Percentiles rank a stretch among this genome's conserved stretches.
Conservation (phyloP, 208 protist genomes). For the Crithidia thermophila region DNA sequence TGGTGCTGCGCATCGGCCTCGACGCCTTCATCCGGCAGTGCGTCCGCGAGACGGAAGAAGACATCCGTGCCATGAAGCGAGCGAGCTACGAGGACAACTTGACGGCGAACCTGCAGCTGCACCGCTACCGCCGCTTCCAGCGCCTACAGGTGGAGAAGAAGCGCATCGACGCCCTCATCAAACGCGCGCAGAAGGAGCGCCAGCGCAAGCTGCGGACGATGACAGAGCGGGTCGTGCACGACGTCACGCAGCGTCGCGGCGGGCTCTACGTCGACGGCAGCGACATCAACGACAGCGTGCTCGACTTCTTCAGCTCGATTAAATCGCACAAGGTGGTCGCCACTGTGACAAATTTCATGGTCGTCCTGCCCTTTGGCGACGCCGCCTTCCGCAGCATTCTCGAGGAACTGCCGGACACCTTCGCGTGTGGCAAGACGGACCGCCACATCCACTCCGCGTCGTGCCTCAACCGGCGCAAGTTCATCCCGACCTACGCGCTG, state of each 20-base stretch:
- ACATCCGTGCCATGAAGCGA: slow-evolving; percentile 57
- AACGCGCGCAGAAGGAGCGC: slow-evolving; percentile 42
- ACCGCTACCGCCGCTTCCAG: slow-evolving; percentile 55
- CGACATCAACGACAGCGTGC: slow-evolving; percentile 20
- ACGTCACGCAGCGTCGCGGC: slow-evolving; percentile 35
- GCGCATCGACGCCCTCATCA: slow-evolving; percentile 52
- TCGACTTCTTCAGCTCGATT: slow-evolving; percentile 40
- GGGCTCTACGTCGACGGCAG: slow-evolving; percentile 14
- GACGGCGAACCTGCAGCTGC: slow-evolving; percentile 43
- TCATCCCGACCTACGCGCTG: slow-evolving; percentile 82
- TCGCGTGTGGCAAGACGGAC: slow-evolving; percentile 44
- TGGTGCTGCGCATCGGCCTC: slow-evolving; percentile 75
- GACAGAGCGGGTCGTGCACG: slow-evolving; percentile 50
- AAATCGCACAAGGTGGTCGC: slow-evolving; percentile 58
- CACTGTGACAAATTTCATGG: slow-evolving; percentile 67
- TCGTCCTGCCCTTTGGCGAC: slow-evolving; percentile 86
- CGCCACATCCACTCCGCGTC: slow-evolving; percentile 45
- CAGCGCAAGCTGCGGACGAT: slow-evolving; percentile 43
- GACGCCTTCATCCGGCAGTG: slow-evolving; percentile 58
- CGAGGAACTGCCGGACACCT: slow-evolving; percentile 58
- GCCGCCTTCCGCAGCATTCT: slow-evolving; percentile 74
- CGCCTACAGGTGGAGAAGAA: slow-evolving; percentile 56
- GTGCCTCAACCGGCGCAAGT: slow-evolving; percentile 60
- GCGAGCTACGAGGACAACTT: slow-evolving; percentile 26
- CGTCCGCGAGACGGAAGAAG: slow-evolving; percentile 68